Base-by-base conservation (phyloP, 106 monocot species). In the Dendrobium officinale region DNA sequence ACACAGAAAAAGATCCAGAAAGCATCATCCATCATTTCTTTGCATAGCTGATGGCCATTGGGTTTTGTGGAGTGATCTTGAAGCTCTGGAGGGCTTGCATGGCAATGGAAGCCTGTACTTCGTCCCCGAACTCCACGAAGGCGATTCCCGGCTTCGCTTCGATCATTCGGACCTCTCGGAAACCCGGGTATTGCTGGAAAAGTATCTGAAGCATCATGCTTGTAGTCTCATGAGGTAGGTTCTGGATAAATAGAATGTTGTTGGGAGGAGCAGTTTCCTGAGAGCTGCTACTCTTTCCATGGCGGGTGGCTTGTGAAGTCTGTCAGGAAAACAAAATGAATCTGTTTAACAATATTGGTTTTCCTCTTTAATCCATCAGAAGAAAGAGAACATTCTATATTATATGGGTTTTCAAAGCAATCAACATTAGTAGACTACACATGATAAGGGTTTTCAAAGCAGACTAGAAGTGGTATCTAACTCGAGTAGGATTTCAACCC, bases 61-160 rank as follows among this genome's bases (percentile, higher is more conserved):
- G 98, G 80, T 92, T 88, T 47, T 91, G 91, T 24, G 94, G 98
- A 40, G 91, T 93, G 79, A 99, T 93, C 89, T 95, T 99, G 86
- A 99, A 99, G 26, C 91, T 93, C 70, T 95, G 92, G 43, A 98
- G 89, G 55, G 92, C 89, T 55, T 99, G 92, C 98, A 99, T 95
- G 55, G 92, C 92, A 9, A 99, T 83, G 11, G 89, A 85, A 16
- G 98, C 80, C 79, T 99, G 95, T 17, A 82, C 67, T 31, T 99
- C 98, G 43, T 99, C 98, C 9, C 76, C 88, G 43, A 88, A 99
- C 83, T 99, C 98, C 3, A 99, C 91, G 70, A 99, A 99, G 41
- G 98, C 93, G 27, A 99, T 99, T 15, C 98, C 98, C 15, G 95
- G 95, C 82, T 95, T 99, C 9, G 98, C 94, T 64, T 91, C 91